These are phyloP conservation scores for Neurospora crassa DNA, from an alignment of 2,329 filamentous ascomycete genomes.

Conservation along the genomic window DNA sequence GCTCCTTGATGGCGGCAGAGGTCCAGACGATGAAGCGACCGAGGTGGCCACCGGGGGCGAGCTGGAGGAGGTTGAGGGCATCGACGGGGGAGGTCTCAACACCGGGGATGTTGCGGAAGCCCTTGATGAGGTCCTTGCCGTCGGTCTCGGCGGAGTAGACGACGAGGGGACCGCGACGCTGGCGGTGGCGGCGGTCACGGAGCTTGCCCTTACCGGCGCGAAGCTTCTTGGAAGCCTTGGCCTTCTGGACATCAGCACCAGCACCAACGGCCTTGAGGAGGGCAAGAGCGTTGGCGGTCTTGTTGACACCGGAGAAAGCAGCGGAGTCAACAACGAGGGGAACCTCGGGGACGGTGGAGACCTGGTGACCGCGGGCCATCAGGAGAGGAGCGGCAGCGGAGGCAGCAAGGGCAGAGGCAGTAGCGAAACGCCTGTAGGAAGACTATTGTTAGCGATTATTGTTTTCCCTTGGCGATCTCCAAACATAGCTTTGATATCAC, in stretches of 20 bases:
- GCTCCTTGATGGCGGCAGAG: slow-evolving; percentile 89
- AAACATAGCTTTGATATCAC: slow-evolving; percentile 23
- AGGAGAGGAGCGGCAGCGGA: slow-evolving; percentile 92
- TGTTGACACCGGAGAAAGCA: slow-evolving; percentile 72
- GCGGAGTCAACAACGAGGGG: slow-evolving; percentile 92
- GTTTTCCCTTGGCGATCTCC: slow-evolving; percentile 17
- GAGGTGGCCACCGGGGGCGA: slow-evolving; percentile 96
- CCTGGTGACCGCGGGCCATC: slow-evolving; percentile 92
- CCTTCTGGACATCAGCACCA: slow-evolving; percentile 85
- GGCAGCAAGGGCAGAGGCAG: slow-evolving; percentile 91
- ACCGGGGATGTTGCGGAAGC: slow-evolving; percentile 98
- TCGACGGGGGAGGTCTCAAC: slow-evolving; percentile 94
- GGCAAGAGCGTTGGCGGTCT: slow-evolving; percentile 78
- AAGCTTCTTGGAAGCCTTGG: slow-evolving; percentile 91
- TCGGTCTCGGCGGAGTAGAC: slow-evolving; percentile 95
- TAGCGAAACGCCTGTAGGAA: slow-evolving; percentile 74
- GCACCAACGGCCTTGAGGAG: slow-evolving; percentile 91
- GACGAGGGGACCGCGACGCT: slow-evolving; percentile 94
- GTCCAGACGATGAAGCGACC: slow-evolving; percentile 99
- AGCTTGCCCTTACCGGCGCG: slow-evolving; percentile 99
- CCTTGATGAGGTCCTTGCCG: slow-evolving; percentile 84
- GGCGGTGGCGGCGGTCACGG: slow-evolving; percentile 88
- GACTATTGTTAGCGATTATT: slow-evolving; percentile 16
- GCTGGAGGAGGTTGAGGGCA: slow-evolving; percentile 95
- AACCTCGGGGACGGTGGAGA: slow-evolving; percentile 87